Evolutionary conservation across 1,139 yeast species (phyloP).

Genomic region (Candida tetrigidarum): DNA sequence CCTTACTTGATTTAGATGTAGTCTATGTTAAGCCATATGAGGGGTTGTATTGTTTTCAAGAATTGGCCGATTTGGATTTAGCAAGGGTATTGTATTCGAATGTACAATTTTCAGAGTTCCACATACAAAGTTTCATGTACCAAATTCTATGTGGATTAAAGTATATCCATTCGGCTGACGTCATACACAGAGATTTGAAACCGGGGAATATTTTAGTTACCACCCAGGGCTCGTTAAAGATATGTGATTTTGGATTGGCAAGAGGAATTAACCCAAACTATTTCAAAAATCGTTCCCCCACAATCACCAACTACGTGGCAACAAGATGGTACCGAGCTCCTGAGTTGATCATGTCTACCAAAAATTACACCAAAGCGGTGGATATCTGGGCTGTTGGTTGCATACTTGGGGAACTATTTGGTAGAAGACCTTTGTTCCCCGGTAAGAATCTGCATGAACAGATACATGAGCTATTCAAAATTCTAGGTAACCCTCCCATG

Average conservation of each 20-base stretch:
- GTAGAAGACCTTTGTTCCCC: slow-evolving; percentile 71
- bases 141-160: slow-evolving; percentile 82
- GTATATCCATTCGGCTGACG: slow-evolving; percentile 84
- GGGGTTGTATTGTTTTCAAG: slow-evolving; percentile 84
- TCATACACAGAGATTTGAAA: slow-evolving; percentile 82
- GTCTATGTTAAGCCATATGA: slow-evolving; percentile 69
- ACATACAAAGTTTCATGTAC: slow-evolving; percentile 73
- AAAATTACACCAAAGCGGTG: slow-evolving; percentile 57
- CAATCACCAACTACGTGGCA: slow-evolving; percentile 86
- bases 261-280: slow-evolving; percentile 61
- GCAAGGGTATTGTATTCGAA: slow-evolving; percentile 77
- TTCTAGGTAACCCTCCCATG: slow-evolving; percentile 63
- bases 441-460: slow-evolving; percentile 73
- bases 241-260: slow-evolving; percentile 90
- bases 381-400: slow-evolving; percentile 88
- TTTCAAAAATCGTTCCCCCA: slow-evolving; percentile 36
- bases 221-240: slow-evolving; percentile 68
- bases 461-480: slow-evolving; percentile 60
- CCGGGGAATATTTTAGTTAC: slow-evolving; percentile 87
- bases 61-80: slow-evolving; percentile 79
- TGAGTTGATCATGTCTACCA: slow-evolving; percentile 72
- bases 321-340: slow-evolving; percentile 98
- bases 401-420: slow-evolving; percentile 75
- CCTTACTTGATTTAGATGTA: slow-evolving; percentile 73
- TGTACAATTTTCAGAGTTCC: slow-evolving; percentile 82